A percentile compares a stretch with the other conserved stretches of the same genome.
Conservation (phyloP, 148 eudicot genomes). For the Chenopodium album region DNA sequence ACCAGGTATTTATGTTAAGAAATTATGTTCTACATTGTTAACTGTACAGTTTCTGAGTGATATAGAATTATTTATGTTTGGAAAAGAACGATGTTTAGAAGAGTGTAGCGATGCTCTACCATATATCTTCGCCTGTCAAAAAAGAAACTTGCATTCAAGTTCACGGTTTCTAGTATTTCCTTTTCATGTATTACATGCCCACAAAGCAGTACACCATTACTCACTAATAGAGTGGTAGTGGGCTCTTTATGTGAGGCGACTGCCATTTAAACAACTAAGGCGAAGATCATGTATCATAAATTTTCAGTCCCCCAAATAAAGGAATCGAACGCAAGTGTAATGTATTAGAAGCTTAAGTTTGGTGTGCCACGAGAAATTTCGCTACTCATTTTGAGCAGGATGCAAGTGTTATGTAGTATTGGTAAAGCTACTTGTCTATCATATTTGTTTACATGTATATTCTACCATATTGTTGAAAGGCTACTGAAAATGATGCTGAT, state of each 20-base stretch:
- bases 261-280: too few species aligned
- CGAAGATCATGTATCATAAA: too few species aligned
- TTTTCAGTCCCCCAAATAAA: too few species aligned
- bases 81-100: background rate
- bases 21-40: constrained; percentile 3
- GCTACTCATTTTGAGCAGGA: too few species aligned
- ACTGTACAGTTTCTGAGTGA: constrained; percentile 23
- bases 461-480: too few species aligned
- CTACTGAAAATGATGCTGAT: too few species aligned
- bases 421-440: background rate
- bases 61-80: constrained; percentile 6
- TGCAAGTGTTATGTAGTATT: background rate
- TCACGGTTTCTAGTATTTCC: background rate
- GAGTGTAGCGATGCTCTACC: background rate
- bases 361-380: background rate
- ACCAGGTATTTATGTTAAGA: background rate
- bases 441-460: too few species aligned
- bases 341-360: background rate
- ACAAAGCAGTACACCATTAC: too few species aligned
- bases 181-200: background rate
- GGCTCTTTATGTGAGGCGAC: too few species aligned
- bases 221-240: too few species aligned
- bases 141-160: background rate
- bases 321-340: too few species aligned
- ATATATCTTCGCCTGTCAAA: background rate